Percentiles rank a stretch among this genome's conserved stretches.
Conservation (phyloP, 352 stramenopile species). For the Globisporangium irregulare region DNA sequence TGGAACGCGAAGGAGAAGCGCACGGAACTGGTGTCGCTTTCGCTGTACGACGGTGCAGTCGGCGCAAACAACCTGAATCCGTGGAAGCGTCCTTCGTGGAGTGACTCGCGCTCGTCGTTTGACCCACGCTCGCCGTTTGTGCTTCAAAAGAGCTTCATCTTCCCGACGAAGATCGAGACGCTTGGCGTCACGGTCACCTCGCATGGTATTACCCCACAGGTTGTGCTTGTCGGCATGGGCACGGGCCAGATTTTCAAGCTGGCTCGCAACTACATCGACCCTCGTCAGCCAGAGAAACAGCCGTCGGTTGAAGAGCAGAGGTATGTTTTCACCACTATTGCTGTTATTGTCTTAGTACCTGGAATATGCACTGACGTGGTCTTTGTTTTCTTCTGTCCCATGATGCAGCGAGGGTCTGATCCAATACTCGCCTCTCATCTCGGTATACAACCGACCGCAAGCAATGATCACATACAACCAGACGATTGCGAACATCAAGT, state of each 20-base stretch:
- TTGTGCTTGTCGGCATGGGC: constrained; percentile 91
- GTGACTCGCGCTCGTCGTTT: constrained; percentile 89
- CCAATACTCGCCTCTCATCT: constrained; percentile 90
- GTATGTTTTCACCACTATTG: constrained; percentile 19
- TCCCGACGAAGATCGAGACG: constrained; percentile 86
- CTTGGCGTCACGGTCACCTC: constrained; percentile 92
- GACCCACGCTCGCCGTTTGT: constrained; percentile 88
- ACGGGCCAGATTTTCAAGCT: constrained; percentile 93
- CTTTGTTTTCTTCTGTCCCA: neutral
- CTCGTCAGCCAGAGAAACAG: constrained; percentile 91
- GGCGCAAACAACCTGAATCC: constrained; percentile 93
- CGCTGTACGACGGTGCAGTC: constrained; percentile 96
- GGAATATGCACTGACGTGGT: neutral
- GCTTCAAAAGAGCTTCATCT: constrained; percentile 94
- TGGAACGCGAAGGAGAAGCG: constrained; percentile 91
- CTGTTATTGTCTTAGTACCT: neutral
- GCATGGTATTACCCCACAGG: constrained; percentile 93
- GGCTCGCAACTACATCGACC: constrained; percentile 91
- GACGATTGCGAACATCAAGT: constrained; percentile 77
- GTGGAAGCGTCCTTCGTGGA: constrained; percentile 92
- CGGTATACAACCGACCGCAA: constrained; percentile 81
- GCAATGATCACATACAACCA: constrained; percentile 91
- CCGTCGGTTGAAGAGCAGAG: constrained; percentile 80
- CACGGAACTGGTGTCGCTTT: constrained; percentile 79
- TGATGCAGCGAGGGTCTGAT: constrained; percentile 64